Conservation (phyloP, 352 stramenopile genomes). For the Pythium phragmitis region DNA sequence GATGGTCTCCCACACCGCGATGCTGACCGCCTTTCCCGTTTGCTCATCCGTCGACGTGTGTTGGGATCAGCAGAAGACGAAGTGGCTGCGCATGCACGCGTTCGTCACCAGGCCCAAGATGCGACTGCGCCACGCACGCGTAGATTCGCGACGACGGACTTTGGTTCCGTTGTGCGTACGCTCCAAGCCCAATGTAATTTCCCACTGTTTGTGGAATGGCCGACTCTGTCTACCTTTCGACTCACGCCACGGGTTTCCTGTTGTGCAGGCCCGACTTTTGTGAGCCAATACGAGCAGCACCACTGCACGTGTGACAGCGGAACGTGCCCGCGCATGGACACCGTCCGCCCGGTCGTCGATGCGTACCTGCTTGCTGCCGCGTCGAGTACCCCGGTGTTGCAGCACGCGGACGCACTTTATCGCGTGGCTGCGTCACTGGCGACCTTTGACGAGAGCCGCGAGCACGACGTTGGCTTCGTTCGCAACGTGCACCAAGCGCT, state of each 20-base stretch:
- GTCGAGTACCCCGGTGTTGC: no score
- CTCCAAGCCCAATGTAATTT: no score
- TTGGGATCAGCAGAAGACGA: no score
- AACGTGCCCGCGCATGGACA: neutral
- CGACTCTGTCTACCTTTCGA: no score
- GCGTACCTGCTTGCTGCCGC: neutral
- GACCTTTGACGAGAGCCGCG: conserved; percentile 7
- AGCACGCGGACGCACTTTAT: neutral
- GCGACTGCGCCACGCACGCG: neutral
- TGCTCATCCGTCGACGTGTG: no score
- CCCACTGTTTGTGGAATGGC: no score
- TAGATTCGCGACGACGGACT: no score
- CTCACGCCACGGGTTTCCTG: conserved; percentile 4
- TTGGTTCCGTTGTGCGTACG: no score
- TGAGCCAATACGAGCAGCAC: conserved; percentile 31
- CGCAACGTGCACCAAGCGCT: neutral
- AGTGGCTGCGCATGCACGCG: no score
- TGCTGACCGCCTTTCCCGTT: no score
- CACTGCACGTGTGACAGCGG: neutral
- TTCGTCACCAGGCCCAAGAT: no score
- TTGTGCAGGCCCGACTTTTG: neutral
- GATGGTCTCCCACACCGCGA: neutral
- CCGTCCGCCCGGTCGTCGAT: neutral
- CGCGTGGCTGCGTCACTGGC: neutral
- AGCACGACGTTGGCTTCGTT: neutral